Conservation (phyloP, 2,329 filamentous ascomycete genomes). For the Penicillium sclerotigenum region DNA sequence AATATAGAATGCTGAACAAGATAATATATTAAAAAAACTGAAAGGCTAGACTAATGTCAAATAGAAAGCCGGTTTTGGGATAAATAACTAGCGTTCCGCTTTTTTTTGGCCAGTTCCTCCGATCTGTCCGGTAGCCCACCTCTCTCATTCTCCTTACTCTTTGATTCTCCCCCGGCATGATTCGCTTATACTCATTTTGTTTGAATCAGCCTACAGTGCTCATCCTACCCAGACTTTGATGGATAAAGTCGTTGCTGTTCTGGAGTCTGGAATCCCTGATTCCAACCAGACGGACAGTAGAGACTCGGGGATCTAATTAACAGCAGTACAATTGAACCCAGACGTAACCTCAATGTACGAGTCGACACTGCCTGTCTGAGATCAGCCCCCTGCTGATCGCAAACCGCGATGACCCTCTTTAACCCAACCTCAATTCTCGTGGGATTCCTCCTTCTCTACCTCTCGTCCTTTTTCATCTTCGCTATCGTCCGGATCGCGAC, state of each 20-base stretch:
- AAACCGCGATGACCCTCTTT: constrained; percentile 45
- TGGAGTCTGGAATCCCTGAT: constrained; percentile 6
- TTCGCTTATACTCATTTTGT: constrained; percentile 4
- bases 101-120: constrained; percentile 17
- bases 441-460: constrained; percentile 78
- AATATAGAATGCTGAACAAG: not conserved
- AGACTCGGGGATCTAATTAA: constrained; percentile 3
- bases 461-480: constrained; percentile 89
- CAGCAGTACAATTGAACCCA: constrained; percentile 5
- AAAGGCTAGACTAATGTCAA: not conserved
- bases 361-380: constrained; percentile 18
- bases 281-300: constrained; percentile 12
- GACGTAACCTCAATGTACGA: constrained; percentile 19
- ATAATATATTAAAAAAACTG: not conserved
- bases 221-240: constrained; percentile 11
- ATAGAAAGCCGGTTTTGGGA: constrained; percentile 7
- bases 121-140: constrained; percentile 21
- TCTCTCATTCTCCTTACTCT: constrained; percentile 20
- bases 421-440: constrained; percentile 80
- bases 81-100: constrained; percentile 20
- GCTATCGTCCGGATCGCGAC: constrained; percentile 89
- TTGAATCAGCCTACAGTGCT: constrained; percentile 12
- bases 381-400: constrained; percentile 35
- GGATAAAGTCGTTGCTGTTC: constrained; percentile 4
- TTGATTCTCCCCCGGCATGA: constrained; percentile 10